Evolutionary conservation across 768 basidiomycete genomes (phyloP).

Genomic region (Collybia mongolica): DNA sequence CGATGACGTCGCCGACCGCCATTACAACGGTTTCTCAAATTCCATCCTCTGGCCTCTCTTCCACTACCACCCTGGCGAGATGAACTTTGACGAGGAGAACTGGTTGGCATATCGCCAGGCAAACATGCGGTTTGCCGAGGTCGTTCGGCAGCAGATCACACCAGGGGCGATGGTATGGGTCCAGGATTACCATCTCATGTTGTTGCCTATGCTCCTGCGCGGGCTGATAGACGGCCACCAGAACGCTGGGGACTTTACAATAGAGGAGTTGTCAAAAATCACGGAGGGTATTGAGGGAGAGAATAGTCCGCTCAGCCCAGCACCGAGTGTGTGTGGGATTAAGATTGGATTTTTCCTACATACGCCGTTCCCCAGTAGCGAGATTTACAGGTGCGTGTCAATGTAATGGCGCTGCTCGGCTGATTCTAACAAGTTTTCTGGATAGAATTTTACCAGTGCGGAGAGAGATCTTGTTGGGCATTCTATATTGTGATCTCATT

Average conservation of each 20-base stretch:
- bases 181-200: slow-evolving; percentile 97
- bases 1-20: slow-evolving; percentile 96
- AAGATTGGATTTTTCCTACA: slow-evolving; percentile 99
- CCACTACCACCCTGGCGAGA: slow-evolving; percentile 99
- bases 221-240: slow-evolving; percentile 76
- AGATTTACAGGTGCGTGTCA: slow-evolving; percentile 86
- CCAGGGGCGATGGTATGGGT: slow-evolving; percentile 98
- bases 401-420: background rate
- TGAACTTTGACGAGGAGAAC: slow-evolving; percentile 99
- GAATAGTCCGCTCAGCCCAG: slow-evolving; percentile 32
- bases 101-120: slow-evolving; percentile 98
- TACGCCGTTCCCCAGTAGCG: slow-evolving; percentile 96
- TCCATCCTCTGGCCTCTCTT: slow-evolving; percentile 99
- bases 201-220: slow-evolving; percentile 93
- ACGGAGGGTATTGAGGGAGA: slow-evolving; percentile 68
- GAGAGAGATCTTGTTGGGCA: slow-evolving; percentile 94
- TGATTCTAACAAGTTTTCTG: slow-evolving; percentile 8
- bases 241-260: slow-evolving; percentile 53
- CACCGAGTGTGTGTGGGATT: slow-evolving; percentile 51
- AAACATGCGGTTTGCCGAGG: slow-evolving; percentile 92
- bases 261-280: slow-evolving; percentile 63
- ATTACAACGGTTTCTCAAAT: slow-evolving; percentile 99
- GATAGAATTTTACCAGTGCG: slow-evolving; percentile 92
- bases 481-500: slow-evolving; percentile 94
- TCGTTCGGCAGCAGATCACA: slow-evolving; percentile 71